Evolutionary conservation across 345 rosid genomes (phyloP), one percentile per base, ranked within the genome.

Genomic region (Arabis alpina): DNA sequence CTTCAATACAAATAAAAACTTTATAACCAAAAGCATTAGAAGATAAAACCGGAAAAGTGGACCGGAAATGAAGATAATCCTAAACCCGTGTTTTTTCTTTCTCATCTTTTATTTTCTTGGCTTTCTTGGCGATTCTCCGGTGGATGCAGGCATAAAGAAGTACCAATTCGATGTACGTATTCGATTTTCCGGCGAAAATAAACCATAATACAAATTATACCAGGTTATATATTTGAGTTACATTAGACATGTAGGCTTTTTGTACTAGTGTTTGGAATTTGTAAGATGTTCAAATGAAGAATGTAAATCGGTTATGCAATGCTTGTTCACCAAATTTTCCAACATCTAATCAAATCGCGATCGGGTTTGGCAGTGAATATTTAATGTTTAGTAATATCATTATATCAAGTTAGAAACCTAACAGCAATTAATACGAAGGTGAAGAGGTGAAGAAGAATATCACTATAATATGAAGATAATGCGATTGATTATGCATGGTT

Each of bases 221-320:
- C 65, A 23, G 66, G 24, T 51, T 24, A 36, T 24, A 5, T 54
- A 53, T 53, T 27, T 42, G 57, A 14, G 45, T 34, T 14, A 36
- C 27, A 16, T 4, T 60, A 19, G 10, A 14, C 11, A n/a, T 11
- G 50, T 54, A 43, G 12, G 4, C 11, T 41, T 16, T 23, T 23
- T 10, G 4, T 49, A 52, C 54, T 64, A 70, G 56, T 1, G 16
- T 49, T 50, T 16, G 11, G 23, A 19, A 24, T 27, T 36, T 54
- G 62, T 32, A 66, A 40, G 73, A 82, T 83, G 70, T 85, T 74
- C 80, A 82, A 77, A 80, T 85, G 40, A 80, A 72, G 74, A 82
- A 84, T 65, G 64, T 82, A 55, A 82, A 86, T 72, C 80, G 84
- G 68, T 44, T 86, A 67, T 86, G 91, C 66, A 75, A 84, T 76